These are phyloP conservation scores for Penicillium egyptiacum DNA, from an alignment of 495 filamentous ascomycete species.

Conservation along the genomic window DNA sequence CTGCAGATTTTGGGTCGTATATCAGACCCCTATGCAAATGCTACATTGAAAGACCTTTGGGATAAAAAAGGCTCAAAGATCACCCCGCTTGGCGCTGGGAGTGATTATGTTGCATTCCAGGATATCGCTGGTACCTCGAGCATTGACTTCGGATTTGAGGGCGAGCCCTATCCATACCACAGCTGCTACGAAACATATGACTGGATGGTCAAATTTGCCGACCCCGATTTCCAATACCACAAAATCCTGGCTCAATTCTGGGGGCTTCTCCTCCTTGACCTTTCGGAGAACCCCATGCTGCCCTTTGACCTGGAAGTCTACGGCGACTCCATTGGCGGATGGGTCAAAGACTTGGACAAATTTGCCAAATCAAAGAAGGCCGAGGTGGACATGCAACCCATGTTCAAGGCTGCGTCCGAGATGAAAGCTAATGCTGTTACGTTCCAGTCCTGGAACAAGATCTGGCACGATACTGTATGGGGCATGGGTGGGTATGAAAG, in stretches of 20 bases:
- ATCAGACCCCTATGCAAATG: conserved; percentile 68
- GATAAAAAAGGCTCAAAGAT: conserved; percentile 57
- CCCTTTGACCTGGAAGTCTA: conserved; percentile 85
- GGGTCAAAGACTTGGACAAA: conserved; percentile 63
- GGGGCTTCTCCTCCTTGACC: conserved; percentile 79
- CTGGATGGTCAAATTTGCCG: conserved; percentile 76
- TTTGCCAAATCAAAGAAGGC: conserved; percentile 59
- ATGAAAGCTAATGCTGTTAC: conserved; percentile 58
- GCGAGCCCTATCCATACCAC: conserved; percentile 68
- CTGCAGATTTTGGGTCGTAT: conserved; percentile 71
- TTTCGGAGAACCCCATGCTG: conserved; percentile 74
- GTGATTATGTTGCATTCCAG: conserved; percentile 91
- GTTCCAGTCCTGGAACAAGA: conserved; percentile 71
- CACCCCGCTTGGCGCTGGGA: conserved; percentile 71
- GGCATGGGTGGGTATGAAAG: conserved; percentile 69
- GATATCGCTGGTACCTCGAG: conserved; percentile 89
- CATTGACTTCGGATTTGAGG: conserved; percentile 80
- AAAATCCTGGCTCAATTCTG: conserved; percentile 74
- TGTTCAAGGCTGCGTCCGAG: conserved; percentile 60
- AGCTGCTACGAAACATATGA: conserved; percentile 88
- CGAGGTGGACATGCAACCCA: conserved; percentile 54
- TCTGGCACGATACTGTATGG: conserved; percentile 69
- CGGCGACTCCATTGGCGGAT: conserved; percentile 57
- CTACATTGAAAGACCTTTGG: conserved; percentile 75
- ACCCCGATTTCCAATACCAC: conserved; percentile 84